Percentiles rank a stretch among this genome's conserved stretches.
phyloP scores from a whole-genome alignment of 148 eudicot genomes.

The Vaccinium macrocarpon region DNA sequence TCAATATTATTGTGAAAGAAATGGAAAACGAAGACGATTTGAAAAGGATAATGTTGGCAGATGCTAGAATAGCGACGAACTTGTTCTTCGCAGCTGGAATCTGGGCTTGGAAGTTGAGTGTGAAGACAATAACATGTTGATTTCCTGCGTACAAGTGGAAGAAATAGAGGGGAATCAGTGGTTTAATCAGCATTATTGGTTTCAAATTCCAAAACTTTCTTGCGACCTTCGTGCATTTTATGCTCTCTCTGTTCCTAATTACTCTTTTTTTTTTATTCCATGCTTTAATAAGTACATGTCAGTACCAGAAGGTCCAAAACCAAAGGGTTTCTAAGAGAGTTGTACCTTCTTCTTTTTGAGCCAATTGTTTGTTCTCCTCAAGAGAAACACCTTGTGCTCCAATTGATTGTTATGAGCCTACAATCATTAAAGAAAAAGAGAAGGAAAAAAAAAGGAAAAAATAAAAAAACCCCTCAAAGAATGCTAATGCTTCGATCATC shows the following conservation, averaged over 20 bases:
- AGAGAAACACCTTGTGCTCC: slow-evolving; percentile 26
- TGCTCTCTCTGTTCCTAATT: background rate
- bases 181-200: background rate
- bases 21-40: background rate
- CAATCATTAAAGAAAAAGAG: background rate
- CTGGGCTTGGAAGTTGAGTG: background rate
- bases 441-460: background rate
- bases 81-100: slow-evolving; percentile 5
- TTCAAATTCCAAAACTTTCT: background rate
- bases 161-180: background rate
- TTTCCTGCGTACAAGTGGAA: background rate
- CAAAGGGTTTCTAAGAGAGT: background rate
- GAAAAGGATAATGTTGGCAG: background rate
- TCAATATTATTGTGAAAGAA: background rate
- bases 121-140: background rate
- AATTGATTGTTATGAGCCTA: slow-evolving; percentile 39
- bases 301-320: background rate
- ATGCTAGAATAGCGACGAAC: background rate
- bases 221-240: no score
- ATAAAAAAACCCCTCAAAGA: no score
- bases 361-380: slow-evolving; percentile 28
- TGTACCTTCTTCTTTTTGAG: slow-evolving; percentile 31
- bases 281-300: background rate
- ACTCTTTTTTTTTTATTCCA: background rate
- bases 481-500: background rate